These are phyloP conservation scores for Zymoseptoria ardabiliae DNA, from an alignment of 2,329 filamentous ascomycete species.

Conservation along the genomic window DNA sequence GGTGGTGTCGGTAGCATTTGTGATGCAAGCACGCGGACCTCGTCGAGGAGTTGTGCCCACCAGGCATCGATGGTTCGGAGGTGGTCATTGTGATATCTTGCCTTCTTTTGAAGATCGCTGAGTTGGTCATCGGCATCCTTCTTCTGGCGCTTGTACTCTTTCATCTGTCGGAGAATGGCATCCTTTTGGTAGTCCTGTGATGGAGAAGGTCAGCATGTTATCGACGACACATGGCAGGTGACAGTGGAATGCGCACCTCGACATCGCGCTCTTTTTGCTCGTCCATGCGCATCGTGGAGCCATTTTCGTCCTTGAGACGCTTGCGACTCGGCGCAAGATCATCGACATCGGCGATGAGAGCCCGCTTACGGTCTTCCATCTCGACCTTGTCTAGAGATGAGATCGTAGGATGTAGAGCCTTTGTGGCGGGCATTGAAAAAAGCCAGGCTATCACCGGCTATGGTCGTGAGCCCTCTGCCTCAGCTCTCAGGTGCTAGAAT, in stretches of 20 bases:
- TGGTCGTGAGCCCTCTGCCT: not conserved
- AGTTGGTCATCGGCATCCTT: constrained; percentile 71
- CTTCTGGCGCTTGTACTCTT: constrained; percentile 92
- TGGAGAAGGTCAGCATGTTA: constrained; percentile 2
- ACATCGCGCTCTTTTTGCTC: constrained; percentile 64
- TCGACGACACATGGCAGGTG: not conserved
- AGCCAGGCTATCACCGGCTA: constrained; percentile 5
- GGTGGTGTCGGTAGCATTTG: constrained; percentile 29
- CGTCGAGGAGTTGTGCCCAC: constrained; percentile 68
- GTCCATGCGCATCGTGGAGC: constrained; percentile 58
- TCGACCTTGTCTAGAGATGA: constrained; percentile 74
- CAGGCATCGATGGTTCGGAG: constrained; percentile 83
- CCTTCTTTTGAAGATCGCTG: constrained; percentile 69
- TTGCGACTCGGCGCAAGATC: constrained; percentile 85
- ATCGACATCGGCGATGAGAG: constrained; percentile 69
- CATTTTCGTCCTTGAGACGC: constrained; percentile 71
- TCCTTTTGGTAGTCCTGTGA: constrained; percentile 83
- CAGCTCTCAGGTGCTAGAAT: not conserved
- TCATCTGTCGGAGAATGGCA: constrained; percentile 94
- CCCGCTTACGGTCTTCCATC: constrained; percentile 99
- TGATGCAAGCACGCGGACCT: constrained; percentile 38
- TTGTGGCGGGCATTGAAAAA: constrained; percentile 23
- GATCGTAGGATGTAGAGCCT: constrained; percentile 42
- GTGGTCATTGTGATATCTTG: constrained; percentile 84
- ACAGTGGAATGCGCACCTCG: constrained; percentile 51